Base-by-base conservation (phyloP, 148 eudicot genomes). In the Camellia granthamiana region DNA sequence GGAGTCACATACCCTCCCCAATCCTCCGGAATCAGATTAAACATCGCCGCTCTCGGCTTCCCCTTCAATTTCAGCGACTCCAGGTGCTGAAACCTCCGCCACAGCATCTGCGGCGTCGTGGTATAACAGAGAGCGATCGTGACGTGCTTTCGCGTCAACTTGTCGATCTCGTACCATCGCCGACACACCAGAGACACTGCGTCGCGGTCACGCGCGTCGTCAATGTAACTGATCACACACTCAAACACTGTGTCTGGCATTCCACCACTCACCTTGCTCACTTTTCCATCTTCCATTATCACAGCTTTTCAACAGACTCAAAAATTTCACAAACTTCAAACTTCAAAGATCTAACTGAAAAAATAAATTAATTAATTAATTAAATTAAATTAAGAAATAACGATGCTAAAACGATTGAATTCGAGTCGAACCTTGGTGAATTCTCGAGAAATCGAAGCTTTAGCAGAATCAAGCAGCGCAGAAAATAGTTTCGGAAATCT, bases 31-130 rank as follows among this genome's bases (percentile, higher is more conserved):
- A 97, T 94, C 82, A 97, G 78, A 61, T 94, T 94, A 19, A 91
- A 97, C 99, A 97, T 97, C 3, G 98, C 92, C 19, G 99, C 99
- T 72, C 99, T 84, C 9, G 99, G 99, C 81, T 94, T 92, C 13
- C 97, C 99, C 83, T 97, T 97, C 10, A 97, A 75, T 79, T 86
- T 90, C 65, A 97, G 51, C 47, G 97, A 92, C 80, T 94, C 95
- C 0, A 97, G 82, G 44, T 88, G 86, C 3, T 90, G 91, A 70
- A 94, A 97, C 69, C 99, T 86, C 72, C 79, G 74, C n/a, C 78
- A 49, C 2, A 97, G 86, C 64, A 82, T 80, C 61, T 80, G 81
- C 6, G 99, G 98, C 58, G 95, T 91, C 0, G 98, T 81, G 0
- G 97, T 85, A 80, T 97, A 97, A 55, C 99, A 97, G 0, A 94